Percentiles rank a stretch among this genome's conserved stretches.
These are phyloP conservation scores for Babesia caballi DNA, from an alignment of 169 alveolate genomes.

Conservation along the genomic window DNA sequence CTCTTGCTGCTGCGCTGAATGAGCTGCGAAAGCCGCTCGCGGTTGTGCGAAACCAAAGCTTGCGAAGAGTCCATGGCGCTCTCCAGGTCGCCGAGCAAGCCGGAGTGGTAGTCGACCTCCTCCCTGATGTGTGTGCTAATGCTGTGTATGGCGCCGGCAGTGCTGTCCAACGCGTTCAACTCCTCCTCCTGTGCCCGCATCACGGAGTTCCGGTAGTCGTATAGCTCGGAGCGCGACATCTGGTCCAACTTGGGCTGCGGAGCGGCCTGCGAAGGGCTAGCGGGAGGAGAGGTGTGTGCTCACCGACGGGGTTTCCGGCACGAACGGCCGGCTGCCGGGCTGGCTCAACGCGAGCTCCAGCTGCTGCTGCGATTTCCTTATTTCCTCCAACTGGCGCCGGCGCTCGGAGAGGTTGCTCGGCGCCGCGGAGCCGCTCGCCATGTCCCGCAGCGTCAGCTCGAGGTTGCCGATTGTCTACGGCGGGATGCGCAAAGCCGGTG, in stretches of 20 bases:
- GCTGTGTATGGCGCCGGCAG: constrained; percentile 70
- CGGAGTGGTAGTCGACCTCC: constrained; percentile 69
- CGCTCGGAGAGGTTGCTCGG: neutral
- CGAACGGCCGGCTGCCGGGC: neutral
- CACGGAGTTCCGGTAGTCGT: constrained; percentile 61
- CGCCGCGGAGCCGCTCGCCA: constrained; percentile 3
- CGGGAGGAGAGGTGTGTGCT: neutral
- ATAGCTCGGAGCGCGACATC: constrained; percentile 20
- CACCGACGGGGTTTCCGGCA: neutral
- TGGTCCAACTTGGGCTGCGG: constrained; percentile 5
- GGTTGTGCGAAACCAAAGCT: constrained; percentile 61
- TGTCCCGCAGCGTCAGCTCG: constrained; percentile 38
- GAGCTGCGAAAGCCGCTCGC: constrained; percentile 60
- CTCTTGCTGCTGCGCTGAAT: constrained; percentile 67
- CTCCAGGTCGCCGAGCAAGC: constrained; percentile 68
- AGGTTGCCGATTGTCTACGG: constrained; percentile 52
- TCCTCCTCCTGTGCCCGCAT: constrained; percentile 75
- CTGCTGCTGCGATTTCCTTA: constrained; percentile 14
- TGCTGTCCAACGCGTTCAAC: constrained; percentile 65
- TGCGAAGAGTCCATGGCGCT: constrained; percentile 68
- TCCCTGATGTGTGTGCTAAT: constrained; percentile 73
- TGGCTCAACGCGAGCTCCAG: constrained; percentile 24
- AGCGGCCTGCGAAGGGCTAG: neutral
- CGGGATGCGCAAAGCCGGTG: neutral
- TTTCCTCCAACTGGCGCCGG: constrained; percentile 31